phyloP scores from a whole-genome alignment of 2,329 filamentous ascomycete species.

The Pezicula neosporulosa region DNA sequence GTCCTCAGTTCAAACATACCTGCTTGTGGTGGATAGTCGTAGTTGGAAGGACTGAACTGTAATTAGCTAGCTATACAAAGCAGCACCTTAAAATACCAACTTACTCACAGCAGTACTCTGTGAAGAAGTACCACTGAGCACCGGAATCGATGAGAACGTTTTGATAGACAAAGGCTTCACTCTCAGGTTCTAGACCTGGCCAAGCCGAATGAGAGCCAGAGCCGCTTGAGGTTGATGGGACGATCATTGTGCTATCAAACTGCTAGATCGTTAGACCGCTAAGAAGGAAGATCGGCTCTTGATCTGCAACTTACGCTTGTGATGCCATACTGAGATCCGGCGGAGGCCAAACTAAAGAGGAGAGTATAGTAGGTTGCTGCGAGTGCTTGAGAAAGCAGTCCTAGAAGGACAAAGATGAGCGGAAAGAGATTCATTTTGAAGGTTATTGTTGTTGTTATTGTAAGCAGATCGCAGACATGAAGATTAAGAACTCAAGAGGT shows the following conservation, averaged over 20 bases:
- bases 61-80: background rate
- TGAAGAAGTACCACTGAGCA: background rate
- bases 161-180: background rate
- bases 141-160: constrained; percentile 1
- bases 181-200: background rate
- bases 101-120: background rate
- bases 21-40: background rate
- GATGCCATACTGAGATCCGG: background rate
- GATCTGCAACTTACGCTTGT: background rate
- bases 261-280: background rate
- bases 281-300: background rate
- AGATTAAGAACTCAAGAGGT: no score
- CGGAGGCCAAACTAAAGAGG: background rate
- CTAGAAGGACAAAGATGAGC: background rate
- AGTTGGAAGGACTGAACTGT: background rate
- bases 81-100: background rate
- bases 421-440: background rate
- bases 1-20: background rate
- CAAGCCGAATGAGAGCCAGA: background rate
- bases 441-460: background rate
- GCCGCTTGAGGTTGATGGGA: background rate
- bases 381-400: background rate
- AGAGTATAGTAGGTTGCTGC: background rate
- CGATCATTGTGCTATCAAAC: constrained; percentile 1
- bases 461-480: no score